Base-by-base conservation (phyloP, 192 early-diverging fungal species). In the Coemansia sp. region DNA sequence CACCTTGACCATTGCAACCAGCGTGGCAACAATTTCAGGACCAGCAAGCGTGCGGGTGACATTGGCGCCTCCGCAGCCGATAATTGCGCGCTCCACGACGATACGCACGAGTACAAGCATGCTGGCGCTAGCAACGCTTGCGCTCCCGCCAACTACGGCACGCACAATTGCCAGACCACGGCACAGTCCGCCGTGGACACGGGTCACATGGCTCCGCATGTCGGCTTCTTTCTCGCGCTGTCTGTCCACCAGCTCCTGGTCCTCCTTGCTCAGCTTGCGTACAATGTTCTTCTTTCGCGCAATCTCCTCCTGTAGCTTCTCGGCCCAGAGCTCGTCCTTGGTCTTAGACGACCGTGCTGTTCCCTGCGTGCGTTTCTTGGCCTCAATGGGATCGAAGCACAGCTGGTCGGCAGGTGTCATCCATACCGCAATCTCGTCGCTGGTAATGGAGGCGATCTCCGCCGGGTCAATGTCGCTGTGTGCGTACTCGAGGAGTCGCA, bases 221-320 rank as follows among this genome's bases (percentile, higher is more conserved):
- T 67, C 83, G 3, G 71, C 61, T 72, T 98, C 96, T 61, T 90
- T 90, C 26, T 77, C 85, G 2, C 87, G 66, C 75, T 94, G 93
- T 13, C 79, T 71, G 59, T 91, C 82, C 7, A 93, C 85, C 12
- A 89, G 75, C 29, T 84, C 85, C 60, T 90, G 84, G 65, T 96
- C 94, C 13, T 90, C 92, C 39, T 64, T 49, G 65, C 40, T 76
- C 37, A 63, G 66, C 66, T 68, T 76, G 63, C 61, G 79, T 29
- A 56, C 60, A 7, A 39, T 55, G 56, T 53, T 53, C 39, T 53
- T 64, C 61, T 72, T 72, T 37, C 58, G 66, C 33, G 67, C 71
- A 9, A 70, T 35, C 42, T 73, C 75, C 49, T 56, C 63, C 21
- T 66, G 66, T 61, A 82, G 42, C 64, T 77, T 59, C 55, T 68